These are phyloP conservation scores for Backusella mclennaniae DNA, from an alignment of 192 early-diverging fungal species.

Conservation along the genomic window DNA sequence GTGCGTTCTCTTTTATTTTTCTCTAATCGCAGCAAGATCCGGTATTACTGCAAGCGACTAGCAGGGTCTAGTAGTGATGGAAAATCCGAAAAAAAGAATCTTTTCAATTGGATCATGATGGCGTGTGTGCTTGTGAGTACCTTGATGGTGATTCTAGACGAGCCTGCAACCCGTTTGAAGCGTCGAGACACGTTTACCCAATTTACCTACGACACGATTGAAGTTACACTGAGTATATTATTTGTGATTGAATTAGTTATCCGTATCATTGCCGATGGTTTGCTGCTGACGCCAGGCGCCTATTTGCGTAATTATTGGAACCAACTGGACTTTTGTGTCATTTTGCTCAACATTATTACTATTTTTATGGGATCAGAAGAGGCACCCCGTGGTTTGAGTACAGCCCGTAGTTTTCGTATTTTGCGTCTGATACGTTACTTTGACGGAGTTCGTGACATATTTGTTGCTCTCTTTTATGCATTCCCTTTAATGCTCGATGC, in stretches of 20 bases:
- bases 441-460: conserved; percentile 24
- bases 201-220: conserved; percentile 27
- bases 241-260: conserved; percentile 51
- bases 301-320: conserved; percentile 53
- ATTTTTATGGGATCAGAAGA: conserved; percentile 31
- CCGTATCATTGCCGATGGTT: conserved; percentile 56
- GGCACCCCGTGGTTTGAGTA: conserved; percentile 37
- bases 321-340: conserved; percentile 50
- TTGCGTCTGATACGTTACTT: conserved; percentile 36
- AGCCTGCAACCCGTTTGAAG: conserved; percentile 23
- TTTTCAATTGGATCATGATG: conserved; percentile 51
- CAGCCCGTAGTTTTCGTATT: conserved; percentile 46
- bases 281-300: conserved; percentile 49
- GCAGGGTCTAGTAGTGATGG: conserved; percentile 33
- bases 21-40: conserved; percentile 42
- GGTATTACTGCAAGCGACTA: conserved; percentile 42
- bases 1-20: conserved; percentile 45
- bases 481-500: conserved; percentile 56
- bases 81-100: conserved; percentile 32
- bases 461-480: conserved; percentile 36
- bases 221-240: conserved; percentile 37
- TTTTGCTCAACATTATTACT: conserved; percentile 41
- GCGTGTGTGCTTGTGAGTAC: conserved; percentile 43
- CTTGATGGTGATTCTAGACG: conserved; percentile 30
- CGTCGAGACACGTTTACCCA: conserved; percentile 11